A percentile compares a stretch with the other conserved stretches of the same genome.
Evolutionary conservation across 23 red algal genomes (phyloP).

Genomic region (Gracilaria gracilis): DNA sequence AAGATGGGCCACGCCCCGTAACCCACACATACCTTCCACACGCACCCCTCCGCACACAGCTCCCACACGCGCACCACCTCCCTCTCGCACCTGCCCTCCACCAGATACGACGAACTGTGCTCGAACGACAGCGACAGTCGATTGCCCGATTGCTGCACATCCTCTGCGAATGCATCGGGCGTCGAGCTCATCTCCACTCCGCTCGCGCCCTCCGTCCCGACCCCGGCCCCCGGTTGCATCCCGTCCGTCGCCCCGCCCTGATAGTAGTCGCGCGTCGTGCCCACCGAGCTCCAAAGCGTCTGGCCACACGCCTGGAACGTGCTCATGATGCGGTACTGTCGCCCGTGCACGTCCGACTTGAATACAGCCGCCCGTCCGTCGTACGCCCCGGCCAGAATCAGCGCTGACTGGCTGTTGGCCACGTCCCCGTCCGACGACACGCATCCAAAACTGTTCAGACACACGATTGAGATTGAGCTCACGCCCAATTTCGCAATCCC

Average conservation of each 20-base stretch:
- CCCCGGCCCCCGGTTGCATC: background rate
- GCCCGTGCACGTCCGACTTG: constrained; percentile 58
- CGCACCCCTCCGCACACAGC: constrained; percentile 44
- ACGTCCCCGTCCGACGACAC: background rate
- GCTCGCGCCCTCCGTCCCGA: background rate
- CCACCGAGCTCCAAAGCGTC: no score
- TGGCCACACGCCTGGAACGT: constrained; percentile 65
- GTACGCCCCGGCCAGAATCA: constrained; percentile 71
- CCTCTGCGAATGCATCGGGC: constrained; percentile 23
- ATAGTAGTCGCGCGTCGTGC: no score
- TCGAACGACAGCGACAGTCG: constrained; percentile 66
- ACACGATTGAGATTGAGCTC: constrained; percentile 56
- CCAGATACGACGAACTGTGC: constrained; percentile 45
- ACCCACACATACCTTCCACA: constrained; percentile 16
- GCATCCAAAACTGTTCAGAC: constrained; percentile 49
- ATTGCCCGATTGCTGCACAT: constrained; percentile 43
- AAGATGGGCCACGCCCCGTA: constrained; percentile 41
- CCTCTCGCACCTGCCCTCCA: constrained; percentile 63
- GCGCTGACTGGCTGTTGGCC: constrained; percentile 45
- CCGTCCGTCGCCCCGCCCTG: constrained; percentile 22
- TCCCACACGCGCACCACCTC: constrained; percentile 76
- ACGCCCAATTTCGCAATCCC: constrained; percentile 50
- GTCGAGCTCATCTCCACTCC: background rate
- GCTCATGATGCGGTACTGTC: constrained; percentile 60
- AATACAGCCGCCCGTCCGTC: constrained; percentile 71